Base-by-base conservation (phyloP, 345 rosid genomes). In the Citrus maxima region DNA sequence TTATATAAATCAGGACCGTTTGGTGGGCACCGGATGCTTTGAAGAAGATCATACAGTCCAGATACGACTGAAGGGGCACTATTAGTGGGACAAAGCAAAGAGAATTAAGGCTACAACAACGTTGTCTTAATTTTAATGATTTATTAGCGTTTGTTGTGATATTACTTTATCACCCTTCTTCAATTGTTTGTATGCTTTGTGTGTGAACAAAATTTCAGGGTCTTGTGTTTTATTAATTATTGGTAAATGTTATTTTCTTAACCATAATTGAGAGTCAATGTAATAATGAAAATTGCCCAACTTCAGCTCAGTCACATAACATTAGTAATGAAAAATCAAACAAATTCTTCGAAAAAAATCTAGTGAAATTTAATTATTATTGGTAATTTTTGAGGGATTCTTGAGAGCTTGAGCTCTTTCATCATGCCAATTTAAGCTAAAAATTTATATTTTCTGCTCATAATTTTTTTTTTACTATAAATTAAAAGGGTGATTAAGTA, bases 241-340 rank as follows among this genome's bases (percentile, higher is more conserved):
- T 8, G 35, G 51, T 67, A 73, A 81, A 51, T 73, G 75, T 38
- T 59, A 42, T 77, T 49, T 42, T 77, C 54, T 30, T 73, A 46
- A 51, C 68, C 42, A 73, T 3, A 46, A 40, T 27, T 68, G 58
- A 51, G 24, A 73, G 71, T 77, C 70, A 73, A 78, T 68, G 55
- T 49, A 28, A 16, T 55, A 4, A 37, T 73, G 67, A 74, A 42
- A 38, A 40, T 62, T 25, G 27, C 24, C 58, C 24, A 62, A 61
- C 13, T 58, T 73, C 62, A 34, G 32, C 27, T 18, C 25, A 70
- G 6, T 18, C 14, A 19, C 38, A 12, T 42, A 40, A 12, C 51
- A 28, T 70, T 51, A 28, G 54, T 30, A 9, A 5, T 12, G 18
- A 4, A 49, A 49, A 49, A 10, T 13, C 18, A 63, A 27, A 9